Evolutionary conservation across 352 stramenopile genomes (phyloP).

Genomic region (Phytophthora europaea): DNA sequence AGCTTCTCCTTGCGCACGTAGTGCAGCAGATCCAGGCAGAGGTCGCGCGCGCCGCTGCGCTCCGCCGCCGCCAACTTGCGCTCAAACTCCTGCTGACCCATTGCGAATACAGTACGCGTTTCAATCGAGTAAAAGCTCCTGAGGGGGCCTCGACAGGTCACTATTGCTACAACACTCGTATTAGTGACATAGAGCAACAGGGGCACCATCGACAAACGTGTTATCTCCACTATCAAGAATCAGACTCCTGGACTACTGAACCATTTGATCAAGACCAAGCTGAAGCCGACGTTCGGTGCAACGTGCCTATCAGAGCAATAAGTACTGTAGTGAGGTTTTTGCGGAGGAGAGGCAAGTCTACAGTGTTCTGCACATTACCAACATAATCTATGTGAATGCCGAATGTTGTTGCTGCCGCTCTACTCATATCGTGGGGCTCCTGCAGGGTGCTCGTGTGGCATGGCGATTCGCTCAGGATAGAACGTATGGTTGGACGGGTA

Average conservation of each 20-base stretch:
- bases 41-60: slow-evolving; percentile 36
- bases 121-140: slow-evolving; percentile 3
- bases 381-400: background rate
- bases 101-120: slow-evolving; percentile 11
- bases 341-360: background rate
- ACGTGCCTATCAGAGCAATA: slow-evolving; percentile 41
- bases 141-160: no score
- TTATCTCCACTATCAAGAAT: slow-evolving; percentile 40
- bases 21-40: slow-evolving; percentile 59
- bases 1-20: slow-evolving; percentile 72
- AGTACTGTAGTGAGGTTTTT: background rate
- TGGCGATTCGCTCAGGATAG: slow-evolving; percentile 75
- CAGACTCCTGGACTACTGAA: slow-evolving; percentile 56
- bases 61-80: slow-evolving; percentile 55
- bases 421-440: slow-evolving; percentile 9
- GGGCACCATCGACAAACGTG: slow-evolving; percentile 49
- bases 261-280: slow-evolving; percentile 45
- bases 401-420: background rate
- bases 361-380: background rate
- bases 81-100: slow-evolving; percentile 54
- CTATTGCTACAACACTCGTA: no score
- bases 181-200: slow-evolving; percentile 39
- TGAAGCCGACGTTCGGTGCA: slow-evolving; percentile 53
- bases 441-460: slow-evolving; percentile 65
- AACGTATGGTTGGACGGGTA: slow-evolving; percentile 90